Evolutionary conservation across 768 basidiomycete genomes (phyloP).

Genomic region (Tulasnella sp.): DNA sequence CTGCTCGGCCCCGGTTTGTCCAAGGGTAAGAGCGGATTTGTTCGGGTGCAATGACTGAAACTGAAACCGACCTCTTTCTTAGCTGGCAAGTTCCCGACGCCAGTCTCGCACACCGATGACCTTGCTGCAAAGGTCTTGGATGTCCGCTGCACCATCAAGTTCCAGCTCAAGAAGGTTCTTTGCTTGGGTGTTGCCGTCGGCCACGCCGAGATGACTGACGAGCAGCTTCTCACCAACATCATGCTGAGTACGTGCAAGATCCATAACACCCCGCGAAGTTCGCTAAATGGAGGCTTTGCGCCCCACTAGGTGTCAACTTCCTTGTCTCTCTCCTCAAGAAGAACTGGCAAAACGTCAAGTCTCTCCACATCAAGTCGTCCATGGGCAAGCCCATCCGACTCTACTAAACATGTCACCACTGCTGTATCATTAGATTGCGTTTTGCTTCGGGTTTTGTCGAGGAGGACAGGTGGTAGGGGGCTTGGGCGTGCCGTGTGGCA

Average conservation of each 20-base stretch:
- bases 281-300: background rate
- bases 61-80: background rate
- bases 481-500: constrained; percentile 36
- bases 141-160: constrained; percentile 99
- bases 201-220: constrained; percentile 96
- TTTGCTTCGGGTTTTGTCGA: constrained; percentile 37
- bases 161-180: constrained; percentile 99
- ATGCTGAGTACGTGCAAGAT: constrained; percentile 77
- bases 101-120: constrained; percentile 91
- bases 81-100: constrained; percentile 99
- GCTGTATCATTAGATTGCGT: constrained; percentile 11
- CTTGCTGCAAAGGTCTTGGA: constrained; percentile 87
- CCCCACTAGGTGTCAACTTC: constrained; percentile 88
- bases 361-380: constrained; percentile 96
- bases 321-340: constrained; percentile 99
- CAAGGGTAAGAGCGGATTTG: constrained; percentile 68
- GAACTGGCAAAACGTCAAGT: constrained; percentile 99
- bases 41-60: background rate
- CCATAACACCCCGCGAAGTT: background rate
- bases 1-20: constrained; percentile 99
- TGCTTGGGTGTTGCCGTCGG: constrained; percentile 99
- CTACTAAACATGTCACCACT: constrained; percentile 58
- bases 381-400: constrained; percentile 99
- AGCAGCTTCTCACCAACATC: constrained; percentile 95
- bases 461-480: constrained; percentile 35